Evolutionary conservation across 495 filamentous ascomycete genomes (phyloP).

Genomic region (Coniosporium apollinis): DNA sequence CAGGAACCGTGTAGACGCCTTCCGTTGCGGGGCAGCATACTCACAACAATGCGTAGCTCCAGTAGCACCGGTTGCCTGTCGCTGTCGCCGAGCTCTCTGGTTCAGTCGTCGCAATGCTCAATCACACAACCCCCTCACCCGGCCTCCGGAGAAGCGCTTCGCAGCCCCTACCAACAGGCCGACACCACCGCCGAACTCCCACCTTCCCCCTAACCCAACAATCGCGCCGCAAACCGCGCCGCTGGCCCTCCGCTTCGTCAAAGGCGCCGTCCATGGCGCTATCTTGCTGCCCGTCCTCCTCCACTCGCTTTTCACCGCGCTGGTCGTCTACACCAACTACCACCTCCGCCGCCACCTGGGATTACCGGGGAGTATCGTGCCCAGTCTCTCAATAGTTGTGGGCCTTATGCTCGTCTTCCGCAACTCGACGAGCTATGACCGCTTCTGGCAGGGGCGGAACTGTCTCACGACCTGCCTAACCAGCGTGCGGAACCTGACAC

Average conservation of each 20-base stretch:
- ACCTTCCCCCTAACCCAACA: conserved; percentile 34
- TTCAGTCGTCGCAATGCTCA: no score
- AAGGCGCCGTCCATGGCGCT: conserved; percentile 53
- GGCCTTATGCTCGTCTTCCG: conserved; percentile 71
- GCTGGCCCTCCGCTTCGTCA: conserved; percentile 55
- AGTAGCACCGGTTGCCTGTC: no score
- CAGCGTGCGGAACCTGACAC: conserved; percentile 43
- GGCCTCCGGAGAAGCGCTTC: no score
- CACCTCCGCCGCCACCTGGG: conserved; percentile 37
- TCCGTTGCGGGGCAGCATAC: no score
- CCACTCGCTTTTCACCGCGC: conserved; percentile 45
- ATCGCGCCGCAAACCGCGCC: conserved; percentile 43
- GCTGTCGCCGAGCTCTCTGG: no score
- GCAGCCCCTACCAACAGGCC: no score
- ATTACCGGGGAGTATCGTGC: conserved; percentile 51
- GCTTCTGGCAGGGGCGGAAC: conserved; percentile 55
- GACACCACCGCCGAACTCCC: no score
- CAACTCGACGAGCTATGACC: conserved; percentile 53
- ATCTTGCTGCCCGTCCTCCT: conserved; percentile 46
- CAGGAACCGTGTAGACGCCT: no score
- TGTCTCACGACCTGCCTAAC: conserved; percentile 41
- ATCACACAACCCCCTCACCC: no score
- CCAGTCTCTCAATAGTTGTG: conserved; percentile 63
- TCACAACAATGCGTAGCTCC: no score
- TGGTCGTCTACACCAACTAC: conserved; percentile 46